Conservation (phyloP, 768 basidiomycete species). For the Termitomyces sp. region DNA sequence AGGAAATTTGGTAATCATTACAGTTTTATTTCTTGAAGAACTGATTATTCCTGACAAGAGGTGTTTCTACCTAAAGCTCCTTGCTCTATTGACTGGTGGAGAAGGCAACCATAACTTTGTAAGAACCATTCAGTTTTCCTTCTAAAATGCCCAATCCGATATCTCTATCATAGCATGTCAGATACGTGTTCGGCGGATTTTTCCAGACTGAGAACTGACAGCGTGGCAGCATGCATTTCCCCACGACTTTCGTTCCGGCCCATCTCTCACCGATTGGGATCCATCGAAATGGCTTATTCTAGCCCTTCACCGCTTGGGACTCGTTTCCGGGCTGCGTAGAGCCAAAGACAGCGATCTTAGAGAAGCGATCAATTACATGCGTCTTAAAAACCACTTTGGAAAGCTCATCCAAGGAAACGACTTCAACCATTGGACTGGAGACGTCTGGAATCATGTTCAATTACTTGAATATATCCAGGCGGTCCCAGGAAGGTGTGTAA, state of each 20-base stretch:
- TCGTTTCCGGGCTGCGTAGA: conserved; percentile 34
- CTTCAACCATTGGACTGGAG: not conserved
- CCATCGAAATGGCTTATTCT: conserved; percentile 78
- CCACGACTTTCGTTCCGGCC: conserved; percentile 71
- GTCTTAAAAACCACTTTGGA: not conserved
- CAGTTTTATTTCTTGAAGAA: not conserved
- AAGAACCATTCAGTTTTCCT: not conserved
- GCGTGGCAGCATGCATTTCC: conserved; percentile 64
- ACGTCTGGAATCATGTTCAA: conserved; percentile 34
- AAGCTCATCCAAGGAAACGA: not conserved
- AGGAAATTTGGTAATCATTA: conserved; percentile 53
- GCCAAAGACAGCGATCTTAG: not conserved
- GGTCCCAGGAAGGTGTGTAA: conserved; percentile 35
- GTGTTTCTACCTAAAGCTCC: not conserved
- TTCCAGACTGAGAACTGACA: conserved; percentile 13
- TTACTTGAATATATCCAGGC: conserved; percentile 26
- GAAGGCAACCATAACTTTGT: conserved; percentile 4
- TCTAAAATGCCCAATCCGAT: not conserved
- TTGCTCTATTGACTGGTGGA: not conserved
- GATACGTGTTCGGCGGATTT: not conserved
- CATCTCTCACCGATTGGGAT: conserved; percentile 62
- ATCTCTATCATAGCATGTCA: not conserved
- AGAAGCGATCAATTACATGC: not conserved
- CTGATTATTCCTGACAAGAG: not conserved
- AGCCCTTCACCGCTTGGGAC: conserved; percentile 40